Evolutionary conservation across 2,329 filamentous ascomycete species (phyloP), one percentile per base, ranked within the genome.

Genomic region (Thelonectria olida): DNA sequence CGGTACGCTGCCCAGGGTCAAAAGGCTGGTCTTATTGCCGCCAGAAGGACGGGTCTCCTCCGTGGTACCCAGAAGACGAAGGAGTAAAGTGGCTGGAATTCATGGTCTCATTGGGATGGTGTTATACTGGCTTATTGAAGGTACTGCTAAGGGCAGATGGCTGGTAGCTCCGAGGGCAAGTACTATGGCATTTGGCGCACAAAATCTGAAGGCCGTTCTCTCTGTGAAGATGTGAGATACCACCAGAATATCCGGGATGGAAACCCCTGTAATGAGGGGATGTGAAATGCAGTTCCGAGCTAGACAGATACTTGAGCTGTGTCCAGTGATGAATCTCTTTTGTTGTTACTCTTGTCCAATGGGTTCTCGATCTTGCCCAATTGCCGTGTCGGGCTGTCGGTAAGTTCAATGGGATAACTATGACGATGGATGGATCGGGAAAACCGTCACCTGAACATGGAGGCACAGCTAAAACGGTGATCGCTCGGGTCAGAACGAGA

Each of bases 1-100:
- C 91, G 96, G 83, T 97, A 97, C 87, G 96, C 96, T 78, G 91
- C 90, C 82, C 91, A 93, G 85, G 96, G 96, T 92, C 96, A 99
- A 88, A 99, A 99, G 90, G 96, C 96, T 78, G 96, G 96, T 97
- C 95, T 99, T 81, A 99, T 99, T 86, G 96, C 96, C 84, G 96
- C 96, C 84, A 90, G 96, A 85, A 92, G 96, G 89, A 99, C 96
- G 83, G 96, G 96, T 97, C 90, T 99, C 85, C 90, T 99, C 81
- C 95, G 96, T 86, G 96, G 96, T 97, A 98, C 96, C 81, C 96
- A 99, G 88, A 99, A 99, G 92, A 93, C 89, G 81, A 99, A 99
- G 93, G 96, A 99, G 74, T 95, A 93, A 85, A 76, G 73, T 69
- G 74, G 73, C 74, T 76, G 71, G 79, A 76, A 78, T 82, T 83